A percentile compares a stretch with the other conserved stretches of the same genome.
phyloP scores from a whole-genome alignment of 2,329 filamentous ascomycete genomes.

The Beauveria scarabaeidicola region DNA sequence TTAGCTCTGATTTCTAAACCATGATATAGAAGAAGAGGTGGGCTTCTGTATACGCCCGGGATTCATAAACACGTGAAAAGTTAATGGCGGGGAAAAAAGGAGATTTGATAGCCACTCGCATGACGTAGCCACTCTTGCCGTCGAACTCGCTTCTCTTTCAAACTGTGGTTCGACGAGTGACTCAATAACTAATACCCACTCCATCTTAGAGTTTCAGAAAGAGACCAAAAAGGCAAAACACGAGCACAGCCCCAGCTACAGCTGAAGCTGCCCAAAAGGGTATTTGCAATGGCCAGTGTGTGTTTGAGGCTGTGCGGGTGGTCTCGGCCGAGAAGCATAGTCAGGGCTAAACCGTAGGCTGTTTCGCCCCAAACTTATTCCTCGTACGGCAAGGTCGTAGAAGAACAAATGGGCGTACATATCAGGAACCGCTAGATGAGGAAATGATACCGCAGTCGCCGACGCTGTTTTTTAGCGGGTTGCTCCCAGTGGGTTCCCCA shows the following conservation, averaged over 20 bases:
- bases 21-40: background rate
- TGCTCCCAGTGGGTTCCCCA: background rate
- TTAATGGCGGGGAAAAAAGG: no score
- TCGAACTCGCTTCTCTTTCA: background rate
- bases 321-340: slow-evolving; percentile 5
- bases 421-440: no score
- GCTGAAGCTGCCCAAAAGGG: background rate
- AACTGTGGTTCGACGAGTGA: no score
- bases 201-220: background rate
- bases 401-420: no score
- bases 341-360: slow-evolving; percentile 5
- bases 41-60: slow-evolving; percentile 3
- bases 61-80: background rate
- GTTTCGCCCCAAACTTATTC: background rate
- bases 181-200: no score
- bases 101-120: no score
- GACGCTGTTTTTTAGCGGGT: background rate
- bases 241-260: slow-evolving; percentile 1
- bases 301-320: slow-evolving; percentile 6
- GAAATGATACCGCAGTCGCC: background rate
- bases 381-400: background rate
- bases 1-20: no score
- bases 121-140: background rate
- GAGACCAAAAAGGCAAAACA: background rate
- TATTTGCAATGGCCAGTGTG: background rate